Conservation (phyloP, 805 yeast genomes). For the Schwanniomyces polymorphus region DNA sequence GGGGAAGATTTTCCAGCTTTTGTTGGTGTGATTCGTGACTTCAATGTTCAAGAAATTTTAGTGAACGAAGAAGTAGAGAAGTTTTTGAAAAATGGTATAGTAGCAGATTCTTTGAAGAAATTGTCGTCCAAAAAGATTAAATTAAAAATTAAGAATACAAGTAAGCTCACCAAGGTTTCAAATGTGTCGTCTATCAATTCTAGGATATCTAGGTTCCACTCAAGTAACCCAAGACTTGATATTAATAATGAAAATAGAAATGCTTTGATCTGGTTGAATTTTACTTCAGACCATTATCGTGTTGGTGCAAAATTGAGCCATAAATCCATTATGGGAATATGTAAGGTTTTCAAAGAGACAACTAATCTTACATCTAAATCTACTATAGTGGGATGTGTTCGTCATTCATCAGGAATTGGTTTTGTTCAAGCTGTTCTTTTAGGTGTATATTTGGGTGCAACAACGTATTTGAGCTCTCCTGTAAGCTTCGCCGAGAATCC, state of each 20-base stretch:
- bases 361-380: slow-evolving; percentile 73
- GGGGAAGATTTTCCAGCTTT: slow-evolving; percentile 75
- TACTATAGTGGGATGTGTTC: slow-evolving; percentile 82
- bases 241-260: slow-evolving; percentile 38
- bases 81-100: slow-evolving; percentile 65
- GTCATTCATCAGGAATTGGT: slow-evolving; percentile 84
- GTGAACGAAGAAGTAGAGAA: slow-evolving; percentile 77
- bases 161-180: slow-evolving; percentile 50
- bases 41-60: slow-evolving; percentile 67
- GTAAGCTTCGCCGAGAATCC: slow-evolving; percentile 78
- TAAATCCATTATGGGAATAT: slow-evolving; percentile 65
- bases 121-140: slow-evolving; percentile 29
- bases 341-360: slow-evolving; percentile 89
- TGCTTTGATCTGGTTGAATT: slow-evolving; percentile 66
- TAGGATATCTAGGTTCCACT: slow-evolving; percentile 44
- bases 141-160: slow-evolving; percentile 65
- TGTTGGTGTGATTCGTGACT: slow-evolving; percentile 65
- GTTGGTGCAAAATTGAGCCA: slow-evolving; percentile 61
- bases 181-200: slow-evolving; percentile 41
- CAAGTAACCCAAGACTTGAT: slow-evolving; percentile 15
- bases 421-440: slow-evolving; percentile 80
- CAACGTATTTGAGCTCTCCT: slow-evolving; percentile 80
- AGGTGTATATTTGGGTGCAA: slow-evolving; percentile 84
- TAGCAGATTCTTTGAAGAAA: slow-evolving; percentile 58
- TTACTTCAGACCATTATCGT: slow-evolving; percentile 70